Evolutionary conservation across 106 monocot genomes (phyloP).

Genomic region (Dendrobium officinale): DNA sequence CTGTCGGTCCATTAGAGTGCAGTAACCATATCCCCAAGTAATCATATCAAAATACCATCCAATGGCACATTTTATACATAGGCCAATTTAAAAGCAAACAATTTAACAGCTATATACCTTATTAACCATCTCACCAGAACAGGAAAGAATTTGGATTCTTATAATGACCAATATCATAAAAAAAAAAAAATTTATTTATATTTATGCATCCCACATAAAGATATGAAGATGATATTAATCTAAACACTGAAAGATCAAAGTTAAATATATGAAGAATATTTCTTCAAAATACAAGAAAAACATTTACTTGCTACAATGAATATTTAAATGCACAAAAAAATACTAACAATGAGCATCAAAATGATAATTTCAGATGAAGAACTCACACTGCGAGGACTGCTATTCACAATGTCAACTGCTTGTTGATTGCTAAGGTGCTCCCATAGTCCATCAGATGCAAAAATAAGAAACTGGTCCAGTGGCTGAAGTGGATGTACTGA

Average conservation of each 20-base stretch:
- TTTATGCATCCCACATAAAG: background rate
- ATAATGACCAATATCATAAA: conserved; percentile 1
- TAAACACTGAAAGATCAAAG: background rate
- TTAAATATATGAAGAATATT: background rate
- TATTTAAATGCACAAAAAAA: background rate
- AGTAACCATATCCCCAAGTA: too few relatives aligned
- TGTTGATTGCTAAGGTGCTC: conserved; percentile 30
- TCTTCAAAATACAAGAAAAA: background rate
- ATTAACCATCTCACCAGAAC: background rate
- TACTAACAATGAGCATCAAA: background rate
- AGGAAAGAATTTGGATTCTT: background rate
- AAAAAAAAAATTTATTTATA: background rate
- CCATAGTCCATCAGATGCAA: conserved; percentile 30
- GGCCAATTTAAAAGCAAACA: background rate
- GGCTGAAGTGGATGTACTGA: conserved; percentile 20
- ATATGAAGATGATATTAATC: background rate
- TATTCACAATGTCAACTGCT: conserved; percentile 24
- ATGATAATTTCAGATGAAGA: conserved; percentile 3
- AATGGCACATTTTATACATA: background rate
- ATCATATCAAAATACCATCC: background rate
- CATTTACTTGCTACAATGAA: background rate
- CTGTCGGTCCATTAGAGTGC: too few relatives aligned
- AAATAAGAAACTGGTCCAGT: conserved; percentile 25
- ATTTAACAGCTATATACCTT: background rate
- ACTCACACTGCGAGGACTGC: conserved; percentile 16